These are phyloP conservation scores for Colletotrichum sp. DNA, from an alignment of 2,329 filamentous ascomycete species.

Conservation along the genomic window DNA sequence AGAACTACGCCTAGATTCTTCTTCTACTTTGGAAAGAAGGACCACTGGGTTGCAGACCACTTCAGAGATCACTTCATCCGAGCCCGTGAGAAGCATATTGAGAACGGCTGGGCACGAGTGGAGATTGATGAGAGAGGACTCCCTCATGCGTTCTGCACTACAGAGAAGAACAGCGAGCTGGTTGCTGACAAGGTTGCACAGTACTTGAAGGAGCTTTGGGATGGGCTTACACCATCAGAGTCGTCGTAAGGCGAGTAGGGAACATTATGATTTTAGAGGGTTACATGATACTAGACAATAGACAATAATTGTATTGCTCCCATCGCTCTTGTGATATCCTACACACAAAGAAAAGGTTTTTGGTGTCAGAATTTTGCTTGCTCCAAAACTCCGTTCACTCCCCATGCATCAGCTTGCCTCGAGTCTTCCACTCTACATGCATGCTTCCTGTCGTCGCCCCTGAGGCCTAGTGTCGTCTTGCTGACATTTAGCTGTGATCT, in stretches of 20 bases:
- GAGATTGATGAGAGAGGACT: conserved; percentile 60
- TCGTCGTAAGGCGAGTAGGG: neutral
- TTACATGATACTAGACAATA: neutral
- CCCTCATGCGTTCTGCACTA: conserved; percentile 65
- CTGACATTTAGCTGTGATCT: neutral
- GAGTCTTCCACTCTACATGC: neutral
- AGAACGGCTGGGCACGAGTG: conserved; percentile 48
- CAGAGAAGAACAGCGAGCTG: conserved; percentile 25
- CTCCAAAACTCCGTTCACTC: neutral
- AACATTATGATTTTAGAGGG: neutral
- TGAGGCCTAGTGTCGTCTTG: neutral
- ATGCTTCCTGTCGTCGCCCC: neutral
- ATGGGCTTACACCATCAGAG: neutral
- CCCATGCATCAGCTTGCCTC: neutral
- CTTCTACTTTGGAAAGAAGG: conserved; percentile 63
- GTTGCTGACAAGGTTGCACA: conserved; percentile 9
- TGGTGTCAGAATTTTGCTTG: too few species aligned
- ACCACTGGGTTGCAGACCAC: conserved; percentile 67
- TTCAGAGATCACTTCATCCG: conserved; percentile 62
- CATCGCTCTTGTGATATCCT: neutral
- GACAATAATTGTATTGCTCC: neutral
- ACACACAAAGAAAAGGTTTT: neutral
- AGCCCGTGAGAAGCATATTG: conserved; percentile 36
- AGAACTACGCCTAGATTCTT: conserved; percentile 54
- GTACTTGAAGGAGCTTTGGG: conserved; percentile 19